phyloP scores from a whole-genome alignment of 2,329 filamentous ascomycete species.

The Colletotrichum sp. region DNA sequence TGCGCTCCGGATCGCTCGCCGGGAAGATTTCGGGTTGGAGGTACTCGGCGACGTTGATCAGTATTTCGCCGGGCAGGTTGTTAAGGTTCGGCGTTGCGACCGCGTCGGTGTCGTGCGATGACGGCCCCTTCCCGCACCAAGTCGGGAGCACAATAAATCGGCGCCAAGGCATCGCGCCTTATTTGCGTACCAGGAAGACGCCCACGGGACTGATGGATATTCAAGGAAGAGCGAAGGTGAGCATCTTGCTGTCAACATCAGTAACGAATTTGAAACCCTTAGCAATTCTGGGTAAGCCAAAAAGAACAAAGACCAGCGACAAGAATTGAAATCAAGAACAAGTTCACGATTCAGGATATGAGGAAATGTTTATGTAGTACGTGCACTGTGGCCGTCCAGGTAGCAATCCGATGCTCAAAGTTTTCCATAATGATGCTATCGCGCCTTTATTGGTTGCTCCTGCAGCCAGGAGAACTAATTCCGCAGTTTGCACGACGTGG shows the following conservation, averaged over 20 bases:
- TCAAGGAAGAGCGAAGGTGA: not conserved
- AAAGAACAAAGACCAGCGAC: not conserved
- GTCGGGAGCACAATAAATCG: not conserved
- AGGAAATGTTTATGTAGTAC: not conserved
- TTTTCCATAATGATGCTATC: not conserved
- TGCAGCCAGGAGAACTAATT: not conserved
- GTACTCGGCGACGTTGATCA: not conserved
- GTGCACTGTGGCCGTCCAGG: not conserved
- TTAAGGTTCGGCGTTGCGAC: not conserved
- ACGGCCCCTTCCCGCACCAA: not conserved
- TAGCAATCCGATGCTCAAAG: not conserved
- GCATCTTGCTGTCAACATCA: not conserved
- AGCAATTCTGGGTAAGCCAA: no score
- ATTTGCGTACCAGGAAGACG: not conserved
- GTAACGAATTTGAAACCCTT: not conserved
- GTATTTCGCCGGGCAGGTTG: not conserved
- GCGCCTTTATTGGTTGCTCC: not conserved
- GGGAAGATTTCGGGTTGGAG: not conserved
- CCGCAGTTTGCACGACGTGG: rapidly evolving
- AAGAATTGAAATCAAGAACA: not conserved
- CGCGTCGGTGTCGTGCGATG: not conserved
- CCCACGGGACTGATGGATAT: not conserved
- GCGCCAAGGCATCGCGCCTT: not conserved
- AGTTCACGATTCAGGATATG: not conserved
- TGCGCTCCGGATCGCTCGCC: not conserved